These are phyloP conservation scores for Pelagophyceae sp. DNA, from an alignment of 352 stramenopile genomes.

Conservation along the genomic window DNA sequence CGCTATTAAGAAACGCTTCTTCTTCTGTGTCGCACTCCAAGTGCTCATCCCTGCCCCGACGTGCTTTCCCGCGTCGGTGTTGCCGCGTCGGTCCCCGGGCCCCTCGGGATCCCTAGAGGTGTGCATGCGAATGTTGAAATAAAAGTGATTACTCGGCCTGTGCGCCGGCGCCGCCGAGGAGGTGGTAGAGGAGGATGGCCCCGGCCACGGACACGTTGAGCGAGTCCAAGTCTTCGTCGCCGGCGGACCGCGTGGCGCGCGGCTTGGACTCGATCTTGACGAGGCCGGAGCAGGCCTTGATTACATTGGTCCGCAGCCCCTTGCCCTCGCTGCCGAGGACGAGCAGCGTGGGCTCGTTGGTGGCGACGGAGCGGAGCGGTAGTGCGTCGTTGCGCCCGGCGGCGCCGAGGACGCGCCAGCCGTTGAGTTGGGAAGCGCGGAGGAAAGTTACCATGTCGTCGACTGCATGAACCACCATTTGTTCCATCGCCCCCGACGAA, in stretches of 20 bases:
- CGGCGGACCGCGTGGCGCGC: not conserved
- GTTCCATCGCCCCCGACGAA: slow-evolving; percentile 58
- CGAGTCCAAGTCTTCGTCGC: slow-evolving; percentile 53
- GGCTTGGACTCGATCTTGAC: slow-evolving; percentile 37
- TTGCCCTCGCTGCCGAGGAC: slow-evolving; percentile 65
- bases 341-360: slow-evolving; percentile 49
- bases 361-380: slow-evolving; percentile 20
- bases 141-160: too few relatives aligned
- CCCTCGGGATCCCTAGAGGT: too few relatives aligned
- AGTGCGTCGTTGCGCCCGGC: slow-evolving; percentile 36
- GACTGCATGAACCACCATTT: slow-evolving; percentile 48
- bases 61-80: too few relatives aligned
- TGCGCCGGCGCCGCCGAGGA: slow-evolving; percentile 33
- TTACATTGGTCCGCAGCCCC: slow-evolving; percentile 52
- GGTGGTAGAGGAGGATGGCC: slow-evolving; percentile 60
- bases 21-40: too few relatives aligned
- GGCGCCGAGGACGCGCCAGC: slow-evolving; percentile 60
- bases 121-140: too few relatives aligned
- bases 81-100: too few relatives aligned
- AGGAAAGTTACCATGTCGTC: slow-evolving; percentile 58
- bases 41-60: too few relatives aligned
- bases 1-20: too few relatives aligned
- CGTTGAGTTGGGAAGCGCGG: slow-evolving; percentile 46
- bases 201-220: slow-evolving; percentile 70
- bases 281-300: slow-evolving; percentile 38